Percentiles rank a stretch among this genome's conserved stretches.
Conservation (phyloP, 176 grass and related monocot genomes). For the Lolium perenne region DNA sequence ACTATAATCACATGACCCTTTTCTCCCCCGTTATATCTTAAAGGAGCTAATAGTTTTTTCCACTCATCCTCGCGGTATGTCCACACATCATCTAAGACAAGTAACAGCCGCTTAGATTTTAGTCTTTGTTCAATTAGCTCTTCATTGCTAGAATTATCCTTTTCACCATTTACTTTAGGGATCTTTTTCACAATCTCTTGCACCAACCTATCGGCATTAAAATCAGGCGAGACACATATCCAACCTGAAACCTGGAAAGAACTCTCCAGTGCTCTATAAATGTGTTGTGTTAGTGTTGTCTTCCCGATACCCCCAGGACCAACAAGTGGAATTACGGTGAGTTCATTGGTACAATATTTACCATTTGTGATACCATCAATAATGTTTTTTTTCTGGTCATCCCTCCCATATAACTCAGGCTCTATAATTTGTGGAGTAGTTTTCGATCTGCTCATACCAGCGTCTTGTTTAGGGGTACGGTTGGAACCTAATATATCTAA, state of each 20-base stretch:
- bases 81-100: constrained; percentile 53
- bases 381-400: not conserved
- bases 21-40: not conserved
- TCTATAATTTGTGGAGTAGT: not conserved
- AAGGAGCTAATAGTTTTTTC: constrained; percentile 7
- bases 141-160: not conserved
- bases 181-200: not conserved
- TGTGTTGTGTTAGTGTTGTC: constrained; percentile 47
- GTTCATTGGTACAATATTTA: not conserved
- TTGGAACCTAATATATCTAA: no score
- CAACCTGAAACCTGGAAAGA: constrained; percentile 32
- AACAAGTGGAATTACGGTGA: constrained; percentile 43
- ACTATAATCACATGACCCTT: constrained; percentile 35
- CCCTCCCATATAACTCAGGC: constrained; percentile 38
- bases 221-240: constrained; percentile 43
- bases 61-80: not conserved
- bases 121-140: constrained; percentile 15
- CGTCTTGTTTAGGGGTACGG: not conserved
- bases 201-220: not conserved
- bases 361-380: not conserved
- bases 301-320: constrained; percentile 55
- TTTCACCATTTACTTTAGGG: not conserved
- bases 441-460: not conserved
- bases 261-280: constrained; percentile 8
- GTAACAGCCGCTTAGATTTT: not conserved